Conservation (phyloP, 2,329 filamentous ascomycete species). For the Trichophyton benhamiae region DNA sequence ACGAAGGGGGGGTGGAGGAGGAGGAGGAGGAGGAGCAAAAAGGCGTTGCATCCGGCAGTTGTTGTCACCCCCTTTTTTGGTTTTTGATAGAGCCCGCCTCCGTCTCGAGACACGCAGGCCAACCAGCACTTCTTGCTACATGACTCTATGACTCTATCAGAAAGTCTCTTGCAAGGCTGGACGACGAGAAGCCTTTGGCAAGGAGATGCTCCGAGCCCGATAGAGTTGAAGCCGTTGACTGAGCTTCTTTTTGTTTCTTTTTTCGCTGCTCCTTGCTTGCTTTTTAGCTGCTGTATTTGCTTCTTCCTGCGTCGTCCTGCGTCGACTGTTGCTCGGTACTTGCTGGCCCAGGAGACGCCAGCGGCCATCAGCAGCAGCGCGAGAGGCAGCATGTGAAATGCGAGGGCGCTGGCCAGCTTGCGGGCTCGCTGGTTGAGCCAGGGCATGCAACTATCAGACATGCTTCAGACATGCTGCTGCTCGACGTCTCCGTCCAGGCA, state of each 20-base stretch:
- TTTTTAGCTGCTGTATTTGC: not conserved
- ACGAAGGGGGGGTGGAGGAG: not conserved
- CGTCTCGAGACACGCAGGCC: not conserved
- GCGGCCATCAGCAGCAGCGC: not conserved
- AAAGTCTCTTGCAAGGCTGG: not conserved
- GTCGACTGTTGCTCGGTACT: not conserved
- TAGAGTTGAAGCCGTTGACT: conserved; percentile 3
- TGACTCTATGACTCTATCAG: not conserved
- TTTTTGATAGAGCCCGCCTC: not conserved
- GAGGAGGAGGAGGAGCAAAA: not conserved
- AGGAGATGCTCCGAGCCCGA: conserved; percentile 1
- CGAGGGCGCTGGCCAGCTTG: not conserved
- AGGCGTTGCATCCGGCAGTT: not conserved
- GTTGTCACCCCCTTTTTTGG: not conserved
- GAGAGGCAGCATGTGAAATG: not conserved
- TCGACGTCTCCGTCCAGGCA: not conserved
- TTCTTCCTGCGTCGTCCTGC: not conserved
- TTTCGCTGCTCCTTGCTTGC: not conserved
- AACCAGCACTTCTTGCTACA: too few relatives aligned
- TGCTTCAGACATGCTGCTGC: too few relatives aligned
- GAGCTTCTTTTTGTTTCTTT: conserved; percentile 4
- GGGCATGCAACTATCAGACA: too few relatives aligned
- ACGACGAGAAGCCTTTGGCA: not conserved
- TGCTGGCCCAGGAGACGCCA: not conserved
- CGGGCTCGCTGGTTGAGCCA: too few relatives aligned